Base-by-base conservation (phyloP, 129 eudicot species). In the Ambrosia artemisiifolia region DNA sequence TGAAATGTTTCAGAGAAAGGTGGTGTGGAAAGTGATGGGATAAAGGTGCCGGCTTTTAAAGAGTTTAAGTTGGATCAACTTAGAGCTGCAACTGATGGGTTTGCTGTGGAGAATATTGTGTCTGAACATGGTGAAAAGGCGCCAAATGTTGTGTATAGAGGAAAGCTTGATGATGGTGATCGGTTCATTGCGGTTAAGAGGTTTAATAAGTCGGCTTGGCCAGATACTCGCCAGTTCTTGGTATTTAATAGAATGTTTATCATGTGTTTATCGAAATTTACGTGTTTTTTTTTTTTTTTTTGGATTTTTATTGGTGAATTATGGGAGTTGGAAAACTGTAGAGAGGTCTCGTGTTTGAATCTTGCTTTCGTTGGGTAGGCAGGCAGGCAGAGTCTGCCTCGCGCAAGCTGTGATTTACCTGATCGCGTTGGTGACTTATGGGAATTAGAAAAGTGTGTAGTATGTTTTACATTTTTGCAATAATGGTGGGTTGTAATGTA, bases 41-140 rank as follows among this genome's bases (percentile, higher is more conserved):
- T 75, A 47, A 72, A 83, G 74, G 32, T 84, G 70, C 83, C 96
- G 28, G 18, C 64, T 35, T 89, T 86, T 63, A 78, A 59, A 71
- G 88, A 86, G 73, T 89, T 76, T 69, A 86, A 80, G 61, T 47
- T 89, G 34, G 96, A 89, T 71, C 83, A 89, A 69, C 88, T 89
- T 35, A 86, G 64, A 76, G 77, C 67, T 62, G 96, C 95, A 2
- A 82, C 96, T 33, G 80, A 73, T 61, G 95, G 95, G 70, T 92
- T 92, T 79, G 79, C 85, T 4, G 81, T 72, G 20, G 95, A 87
- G 16, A 89, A 92, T 73, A 87, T 92, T 77, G 91, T 92, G 11
- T 92, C 96, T 28, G 95, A 87, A 34, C 96, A 92, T 70, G 96
- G 98, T 8, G 96, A 86, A 65, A 92, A 92, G 34, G 95, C 98